Evolutionary conservation across 495 filamentous ascomycete genomes (phyloP), one percentile per base, ranked within the genome.

Genomic region (Stereocaulon alpinum): DNA sequence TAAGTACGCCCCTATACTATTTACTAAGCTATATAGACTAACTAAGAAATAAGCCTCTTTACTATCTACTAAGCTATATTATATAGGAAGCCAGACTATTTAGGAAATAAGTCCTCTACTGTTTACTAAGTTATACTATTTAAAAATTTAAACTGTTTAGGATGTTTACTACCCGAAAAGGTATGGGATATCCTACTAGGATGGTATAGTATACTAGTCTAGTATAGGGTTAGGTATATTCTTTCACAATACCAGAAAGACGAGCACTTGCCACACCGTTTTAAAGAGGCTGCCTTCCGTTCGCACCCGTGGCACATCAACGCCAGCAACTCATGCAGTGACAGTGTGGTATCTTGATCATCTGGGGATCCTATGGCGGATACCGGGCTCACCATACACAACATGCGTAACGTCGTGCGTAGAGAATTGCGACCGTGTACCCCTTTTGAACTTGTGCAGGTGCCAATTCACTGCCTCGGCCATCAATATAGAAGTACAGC

Each of bases 171-270:
- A n/a, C n/a, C n/a, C n/a, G n/a, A n/a, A n/a, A n/a, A n/a, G n/a
- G n/a, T n/a, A n/a, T n/a, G n/a, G n/a, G n/a, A n/a, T n/a, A n/a
- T n/a, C n/a, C n/a, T n/a, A n/a, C n/a, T n/a, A n/a, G n/a, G n/a
- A n/a, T n/a, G n/a, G n/a, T n/a, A n/a, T n/a, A n/a, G n/a, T n/a
- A n/a, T n/a, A n/a, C n/a, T n/a, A n/a, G n/a, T n/a, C n/a, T n/a
- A n/a, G n/a, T n/a, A n/a, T n/a, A n/a, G n/a, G n/a, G n/a, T n/a
- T n/a, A n/a, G n/a, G n/a, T n/a, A n/a, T 56, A 45, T n/a, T n/a
- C 43, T 45, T 5, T 45, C 43, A 45, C 43, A 45, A 45, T 45
- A 45, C 18, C 43, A 45, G 43, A 45, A 45, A 45, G 43, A 45
- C 18, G 43, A 45, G n/a, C 43, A 45, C 43, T 45, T 45, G 43